Base-by-base conservation (phyloP, 1,139 yeast species). In the Taphrina sp. region DNA sequence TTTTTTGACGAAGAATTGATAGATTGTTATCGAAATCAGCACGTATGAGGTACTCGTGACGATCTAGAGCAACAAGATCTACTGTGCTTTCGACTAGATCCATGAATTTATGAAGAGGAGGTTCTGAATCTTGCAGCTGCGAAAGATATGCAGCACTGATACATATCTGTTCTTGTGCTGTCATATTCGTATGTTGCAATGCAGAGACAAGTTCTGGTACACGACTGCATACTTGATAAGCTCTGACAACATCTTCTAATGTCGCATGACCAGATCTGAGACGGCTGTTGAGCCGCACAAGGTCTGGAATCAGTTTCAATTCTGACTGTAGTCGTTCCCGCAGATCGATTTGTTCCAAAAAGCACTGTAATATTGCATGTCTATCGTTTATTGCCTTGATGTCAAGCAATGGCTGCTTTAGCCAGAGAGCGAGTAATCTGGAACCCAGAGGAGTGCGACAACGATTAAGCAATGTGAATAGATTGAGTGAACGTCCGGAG, bases 11-110 rank as follows among this genome's bases (percentile, higher is more conserved):
- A 56, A 88, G 79, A 17, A 74, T 76, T 47, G 81, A 76, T 56
- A 92, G 74, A 7, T 83, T 77, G 36, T 85, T 90, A 65, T 90
- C 95, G 65, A 90, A 90, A 63, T 88, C 96, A 1, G 96, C 89
- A 62, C 83, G 85, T 57, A 94, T 87, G 63, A 86, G 81, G 64
- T 85, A 88, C 66, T 90, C 92, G 58, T 85, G 84, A 51, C 77
- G 72, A 52, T 85, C 89, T 57, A 89, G 75, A 1, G 95, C 90
- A 26, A 83, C 80, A 44, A 92, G 73, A 67, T 92, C 98, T 20
- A 94, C 83, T 0, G 97, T 90, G 1, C 95, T 85, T 68, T 92
- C 96, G 5, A 92, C 89, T 65, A 94, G 76, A 64, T 89, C 95
- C 66, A 85, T 85, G 53, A 85, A 78, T 62, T 86, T 89, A 22